These are phyloP conservation scores for Wickerhamomyces bovis DNA, from an alignment of 805 yeast species.

Conservation along the genomic window DNA sequence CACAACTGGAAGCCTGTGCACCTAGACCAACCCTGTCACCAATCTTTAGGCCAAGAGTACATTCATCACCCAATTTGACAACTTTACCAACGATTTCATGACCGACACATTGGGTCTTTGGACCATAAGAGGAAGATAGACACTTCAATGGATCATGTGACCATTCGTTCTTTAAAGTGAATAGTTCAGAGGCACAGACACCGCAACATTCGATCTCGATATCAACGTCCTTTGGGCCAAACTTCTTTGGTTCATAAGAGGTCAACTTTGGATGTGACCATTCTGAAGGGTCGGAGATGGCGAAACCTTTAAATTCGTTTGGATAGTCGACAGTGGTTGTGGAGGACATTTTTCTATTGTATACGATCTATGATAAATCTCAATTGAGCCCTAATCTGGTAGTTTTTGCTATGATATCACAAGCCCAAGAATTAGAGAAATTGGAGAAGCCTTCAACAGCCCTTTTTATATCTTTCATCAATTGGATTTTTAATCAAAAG, in stretches of 20 bases:
- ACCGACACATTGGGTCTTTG: constrained; percentile 49
- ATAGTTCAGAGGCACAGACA: constrained; percentile 61
- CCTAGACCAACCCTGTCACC: constrained; percentile 84
- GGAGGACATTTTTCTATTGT: background rate
- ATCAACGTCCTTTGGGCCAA: constrained; percentile 43
- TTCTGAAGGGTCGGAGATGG: constrained; percentile 41
- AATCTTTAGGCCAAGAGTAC: constrained; percentile 40
- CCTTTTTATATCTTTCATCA: too few species aligned
- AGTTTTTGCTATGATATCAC: too few species aligned
- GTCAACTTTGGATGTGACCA: constrained; percentile 53
- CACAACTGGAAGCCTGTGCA: constrained; percentile 59
- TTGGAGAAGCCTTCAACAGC: too few species aligned
- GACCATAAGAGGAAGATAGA: constrained; percentile 22
- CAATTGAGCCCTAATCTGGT: too few species aligned
- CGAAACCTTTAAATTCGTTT: constrained; percentile 56
- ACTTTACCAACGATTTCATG: constrained; percentile 64
- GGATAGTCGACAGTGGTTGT: constrained; percentile 36
- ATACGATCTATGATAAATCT: too few species aligned
- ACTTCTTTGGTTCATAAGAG: constrained; percentile 41
- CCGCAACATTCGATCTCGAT: constrained; percentile 58
- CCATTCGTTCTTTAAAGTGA: constrained; percentile 49
- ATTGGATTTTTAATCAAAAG: too few species aligned
- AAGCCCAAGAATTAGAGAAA: too few species aligned
- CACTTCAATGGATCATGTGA: constrained; percentile 23
- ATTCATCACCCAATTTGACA: constrained; percentile 51